Conservation (phyloP, 148 eudicot genomes). For the Diospyros lotus region DNA sequence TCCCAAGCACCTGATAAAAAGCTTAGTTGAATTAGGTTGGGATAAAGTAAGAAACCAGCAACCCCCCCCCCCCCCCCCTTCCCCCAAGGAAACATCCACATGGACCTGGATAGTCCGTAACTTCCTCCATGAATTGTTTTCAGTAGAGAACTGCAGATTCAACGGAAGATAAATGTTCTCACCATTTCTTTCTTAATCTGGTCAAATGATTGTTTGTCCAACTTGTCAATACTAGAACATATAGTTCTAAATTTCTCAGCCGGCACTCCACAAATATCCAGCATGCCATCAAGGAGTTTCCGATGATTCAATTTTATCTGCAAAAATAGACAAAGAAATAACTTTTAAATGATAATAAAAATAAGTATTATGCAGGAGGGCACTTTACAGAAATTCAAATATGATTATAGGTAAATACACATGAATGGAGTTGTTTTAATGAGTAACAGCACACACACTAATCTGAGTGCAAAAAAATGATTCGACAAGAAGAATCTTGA, state of each 20-base stretch:
- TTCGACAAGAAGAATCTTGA: background rate
- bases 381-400: background rate
- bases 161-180: constrained; percentile 2
- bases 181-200: constrained; percentile 93
- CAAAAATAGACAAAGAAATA: constrained; percentile 10
- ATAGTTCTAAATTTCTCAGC: constrained; percentile 85
- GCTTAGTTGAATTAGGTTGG: too few species aligned
- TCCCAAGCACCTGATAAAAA: too few species aligned
- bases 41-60: too few species aligned
- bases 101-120: background rate
- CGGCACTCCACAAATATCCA: constrained; percentile 93
- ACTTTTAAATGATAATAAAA: background rate
- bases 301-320: constrained; percentile 95
- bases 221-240: constrained; percentile 96
- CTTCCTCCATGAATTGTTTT: background rate
- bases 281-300: constrained; percentile 89
- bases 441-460: background rate
- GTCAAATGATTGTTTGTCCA: constrained; percentile 92
- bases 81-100: background rate
- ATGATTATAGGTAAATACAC: constrained; percentile 2
- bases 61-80: too few species aligned
- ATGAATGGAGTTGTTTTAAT: background rate
- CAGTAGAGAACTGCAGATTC: background rate
- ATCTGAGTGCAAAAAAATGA: constrained; percentile 1
- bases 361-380: background rate